A percentile compares a stretch with the other conserved stretches of the same genome.
Evolutionary conservation across 1,139 yeast genomes (phyloP).

Genomic region (Protomyces inundatus): DNA sequence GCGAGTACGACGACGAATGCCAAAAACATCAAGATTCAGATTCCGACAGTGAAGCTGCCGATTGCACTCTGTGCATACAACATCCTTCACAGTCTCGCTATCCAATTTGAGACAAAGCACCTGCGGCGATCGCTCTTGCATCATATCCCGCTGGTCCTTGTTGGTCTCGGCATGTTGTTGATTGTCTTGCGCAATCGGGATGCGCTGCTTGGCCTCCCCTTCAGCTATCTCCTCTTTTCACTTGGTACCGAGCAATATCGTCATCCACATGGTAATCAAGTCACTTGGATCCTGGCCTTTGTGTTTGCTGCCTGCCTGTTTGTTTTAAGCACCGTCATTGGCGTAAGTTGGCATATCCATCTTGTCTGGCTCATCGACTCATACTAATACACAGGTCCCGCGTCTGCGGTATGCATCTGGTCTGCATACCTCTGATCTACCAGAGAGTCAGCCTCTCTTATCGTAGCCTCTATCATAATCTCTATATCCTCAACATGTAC

Average conservation of each 20-base stretch:
- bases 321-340: not conserved
- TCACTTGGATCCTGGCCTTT: constrained; percentile 3
- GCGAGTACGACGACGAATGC: not conserved
- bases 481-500: not conserved
- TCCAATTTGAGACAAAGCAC: not conserved
- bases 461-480: not conserved
- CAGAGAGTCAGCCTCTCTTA: not conserved
- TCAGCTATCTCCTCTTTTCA: constrained; percentile 10
- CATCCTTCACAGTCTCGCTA: not conserved
- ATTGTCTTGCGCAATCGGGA: not conserved
- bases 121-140: not conserved
- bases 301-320: not conserved
- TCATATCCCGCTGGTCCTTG: not conserved
- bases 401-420: constrained; percentile 5
- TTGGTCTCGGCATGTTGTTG: not conserved
- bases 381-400: constrained; percentile 2
- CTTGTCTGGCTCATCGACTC: not conserved
- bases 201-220: constrained; percentile 7
- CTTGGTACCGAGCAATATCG: constrained; percentile 12
- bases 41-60: constrained; percentile 17
- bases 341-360: not conserved
- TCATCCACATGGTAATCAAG: not conserved
- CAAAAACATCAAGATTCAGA: constrained; percentile 9
- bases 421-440: not conserved
- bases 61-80: not conserved